A percentile compares a stretch with the other conserved stretches of the same genome.
Evolutionary conservation across 179 eudicot species (phyloP).

Genomic region (Camellia oleifera): DNA sequence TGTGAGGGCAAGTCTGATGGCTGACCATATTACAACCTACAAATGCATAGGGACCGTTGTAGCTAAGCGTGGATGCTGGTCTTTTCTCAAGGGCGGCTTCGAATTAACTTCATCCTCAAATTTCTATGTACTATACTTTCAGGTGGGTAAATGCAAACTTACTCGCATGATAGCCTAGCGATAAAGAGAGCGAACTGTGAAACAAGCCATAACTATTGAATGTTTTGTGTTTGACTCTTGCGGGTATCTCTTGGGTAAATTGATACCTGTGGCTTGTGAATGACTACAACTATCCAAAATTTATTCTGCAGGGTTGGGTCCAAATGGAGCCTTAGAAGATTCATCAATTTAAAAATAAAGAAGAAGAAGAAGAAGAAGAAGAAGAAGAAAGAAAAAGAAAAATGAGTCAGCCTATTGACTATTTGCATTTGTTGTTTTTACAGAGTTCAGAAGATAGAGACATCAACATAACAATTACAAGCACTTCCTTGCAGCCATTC

Average conservation of each 20-base stretch:
- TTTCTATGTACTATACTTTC: slow-evolving; percentile 47
- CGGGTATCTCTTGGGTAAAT: too few relatives aligned
- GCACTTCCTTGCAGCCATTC: slow-evolving; percentile 81
- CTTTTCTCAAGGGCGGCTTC: slow-evolving; percentile 94
- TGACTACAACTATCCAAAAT: too few relatives aligned
- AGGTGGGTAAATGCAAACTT: slow-evolving; percentile 33
- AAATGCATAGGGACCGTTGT: slow-evolving; percentile 72
- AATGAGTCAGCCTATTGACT: neutral
- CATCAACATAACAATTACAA: slow-evolving; percentile 44
- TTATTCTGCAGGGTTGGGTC: too few relatives aligned
- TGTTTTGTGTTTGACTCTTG: too few relatives aligned
- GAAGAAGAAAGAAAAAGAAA: too few relatives aligned
- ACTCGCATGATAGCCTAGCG: too few relatives aligned
- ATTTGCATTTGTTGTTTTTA: neutral
- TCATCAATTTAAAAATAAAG: too few relatives aligned
- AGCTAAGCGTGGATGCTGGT: slow-evolving; percentile 83
- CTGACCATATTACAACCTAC: slow-evolving; percentile 30
- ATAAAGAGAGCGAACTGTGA: too few relatives aligned
- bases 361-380: too few relatives aligned
- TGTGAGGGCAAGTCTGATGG: slow-evolving; percentile 48
- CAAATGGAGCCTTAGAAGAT: too few relatives aligned
- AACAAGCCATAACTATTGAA: too few relatives aligned
- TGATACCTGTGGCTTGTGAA: too few relatives aligned
- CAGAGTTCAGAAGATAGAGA: slow-evolving; percentile 53
- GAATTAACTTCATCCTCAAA: slow-evolving; percentile 47